Base-by-base conservation (phyloP, 352 stramenopile species). In the Globisporangium spinosum region DNA sequence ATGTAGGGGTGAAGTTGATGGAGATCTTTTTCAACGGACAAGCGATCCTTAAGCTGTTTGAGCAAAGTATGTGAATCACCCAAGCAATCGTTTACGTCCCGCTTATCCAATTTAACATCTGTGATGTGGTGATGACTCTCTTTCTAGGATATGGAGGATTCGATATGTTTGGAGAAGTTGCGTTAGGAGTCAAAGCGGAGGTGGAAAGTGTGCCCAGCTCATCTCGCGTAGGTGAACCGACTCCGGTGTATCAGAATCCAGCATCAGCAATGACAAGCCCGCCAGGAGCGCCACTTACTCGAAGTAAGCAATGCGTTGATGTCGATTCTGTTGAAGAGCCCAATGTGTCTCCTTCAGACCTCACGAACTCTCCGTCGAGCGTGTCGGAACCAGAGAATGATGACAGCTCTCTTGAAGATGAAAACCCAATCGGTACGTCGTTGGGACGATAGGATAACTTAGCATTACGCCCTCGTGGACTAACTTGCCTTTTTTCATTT, bases 41-140 rank as follows among this genome's bases (percentile, higher is more conserved):
- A 13, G 56, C 72, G n/a, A 78, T 87, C 59, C 22, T 89, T 17
- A 77, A 70, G 29, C 47, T 72, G 34, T 85, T 84, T 64, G 63
- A 85, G 51, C 60, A 78, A 38, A 72, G 80, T 87, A 80, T 56
- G 80, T 49, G 32, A 12, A 2, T 10, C 20, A 51, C 29, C 1
- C 32, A 27, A 15, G 3, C 25, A 23, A 0, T 6, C 8, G 8
- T 58, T 12, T 32, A 22, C 22, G n/a, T 59, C 27, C 9, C 17
- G 60, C 34, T 54, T 25, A 53, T 2, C 17, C 10, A 45, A 34
- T 13, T 45, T 43, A 34, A 57, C 51, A 23, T 7, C 3, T 22
- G n/a, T 56, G 51, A 17, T 56, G 32, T 10, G 27, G 15, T 0
- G 23, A 22, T 72, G 29, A 58, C 9, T 38, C 2, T 59, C 5